Percentiles rank a stretch among this genome's conserved stretches.
phyloP scores from a whole-genome alignment of 2,329 filamentous ascomycete genomes.

The Penicillium hordei region DNA sequence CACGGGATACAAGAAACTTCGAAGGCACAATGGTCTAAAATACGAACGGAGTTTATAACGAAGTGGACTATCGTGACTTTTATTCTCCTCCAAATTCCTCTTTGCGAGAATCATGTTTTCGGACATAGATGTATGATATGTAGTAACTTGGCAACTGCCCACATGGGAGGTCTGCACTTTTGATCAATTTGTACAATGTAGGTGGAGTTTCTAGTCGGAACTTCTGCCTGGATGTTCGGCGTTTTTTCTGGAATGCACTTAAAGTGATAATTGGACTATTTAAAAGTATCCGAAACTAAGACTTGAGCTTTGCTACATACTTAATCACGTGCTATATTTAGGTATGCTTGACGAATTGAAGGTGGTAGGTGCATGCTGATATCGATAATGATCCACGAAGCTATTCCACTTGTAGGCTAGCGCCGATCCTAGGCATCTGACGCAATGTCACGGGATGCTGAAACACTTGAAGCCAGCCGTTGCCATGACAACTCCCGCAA shows the following conservation, averaged over 20 bases:
- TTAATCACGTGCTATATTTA: neutral
- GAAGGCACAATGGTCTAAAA: neutral
- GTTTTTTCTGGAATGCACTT: neutral
- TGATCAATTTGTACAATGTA: neutral
- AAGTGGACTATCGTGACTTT: neutral
- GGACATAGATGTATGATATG: neutral
- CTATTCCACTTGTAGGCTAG: conserved; percentile 16
- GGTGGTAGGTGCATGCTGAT: conserved; percentile 4
- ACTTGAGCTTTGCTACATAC: neutral
- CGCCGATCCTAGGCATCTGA: conserved; percentile 17
- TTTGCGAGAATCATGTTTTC: neutral
- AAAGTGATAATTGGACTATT: too few relatives aligned
- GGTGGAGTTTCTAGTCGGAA: neutral
- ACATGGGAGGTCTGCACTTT: neutral
- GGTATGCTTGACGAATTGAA: neutral
- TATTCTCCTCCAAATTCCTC: neutral
- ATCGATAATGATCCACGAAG: conserved; percentile 1
- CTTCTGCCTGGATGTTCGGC: neutral
- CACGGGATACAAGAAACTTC: too few relatives aligned
- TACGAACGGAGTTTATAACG: neutral
- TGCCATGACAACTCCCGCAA: conserved; percentile 39
- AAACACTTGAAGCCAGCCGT: conserved; percentile 22
- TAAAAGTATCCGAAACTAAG: neutral
- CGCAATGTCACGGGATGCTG: conserved; percentile 15
- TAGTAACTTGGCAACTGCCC: neutral